Base-by-base conservation (phyloP, 2,329 filamentous ascomycete genomes). In the Sphaerulina populicola region DNA sequence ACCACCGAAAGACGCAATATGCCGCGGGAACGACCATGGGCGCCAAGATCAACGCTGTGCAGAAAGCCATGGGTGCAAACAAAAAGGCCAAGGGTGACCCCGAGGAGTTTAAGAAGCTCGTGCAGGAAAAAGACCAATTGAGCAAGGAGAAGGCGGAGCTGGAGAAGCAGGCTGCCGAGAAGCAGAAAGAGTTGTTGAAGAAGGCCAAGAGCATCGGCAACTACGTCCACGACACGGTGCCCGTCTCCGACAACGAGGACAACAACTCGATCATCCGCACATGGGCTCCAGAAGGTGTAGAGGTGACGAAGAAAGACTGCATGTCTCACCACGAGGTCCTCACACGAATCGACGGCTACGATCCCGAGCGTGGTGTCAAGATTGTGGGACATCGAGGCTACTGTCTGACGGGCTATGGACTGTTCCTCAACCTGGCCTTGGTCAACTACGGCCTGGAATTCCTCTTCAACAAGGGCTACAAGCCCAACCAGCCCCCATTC, bases 291-390 rank as follows among this genome's bases (percentile, higher is more conserved):
- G 82, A 88, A 60, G 83, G 83, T 47, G 77, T 83, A 52, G 77
- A 73, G 18, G 80, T 86, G 44, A 81, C 89, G 71, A 90, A 90
- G 76, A 80, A 81, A 62, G 77, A 85, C 52, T 79, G 76, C 56
- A 83, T 97, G 56, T 95, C 90, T 46, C 93, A 98, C 70, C 93
- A 98, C 70, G 91, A 97, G 68, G 89, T 98, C 49, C 80, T 97
- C 54, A 82, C 84, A 52, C 80, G 88, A 61, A 74, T 97, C 57
- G 88, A 93, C 62, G 90, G 91, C 48, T 96, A 94, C 67, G 93
- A 97, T 67, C 86, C 88, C 1, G 88, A 95, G 66, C 84, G 93
- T 58, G 89, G 89, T 60, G 86, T 89, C 58, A 97, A 97, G 76
- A 80, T 97, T 57, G 90, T 94, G 40, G 91, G 93, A 47, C 91